Evolutionary conservation across 2,329 filamentous ascomycete species (phyloP).

Genomic region (Cadophora sp.): DNA sequence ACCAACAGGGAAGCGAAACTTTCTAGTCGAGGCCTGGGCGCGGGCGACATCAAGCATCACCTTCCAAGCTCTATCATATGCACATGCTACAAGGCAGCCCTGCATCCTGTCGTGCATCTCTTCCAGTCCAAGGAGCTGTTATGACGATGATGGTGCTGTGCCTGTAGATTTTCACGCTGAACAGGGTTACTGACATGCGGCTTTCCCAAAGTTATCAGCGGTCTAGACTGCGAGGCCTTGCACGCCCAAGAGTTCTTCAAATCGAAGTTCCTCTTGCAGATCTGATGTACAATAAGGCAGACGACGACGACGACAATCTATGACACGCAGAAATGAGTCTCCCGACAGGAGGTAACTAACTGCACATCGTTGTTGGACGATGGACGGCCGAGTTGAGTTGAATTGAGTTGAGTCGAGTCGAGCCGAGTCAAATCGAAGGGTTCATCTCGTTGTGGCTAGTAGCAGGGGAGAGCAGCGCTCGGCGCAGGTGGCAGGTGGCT

Average conservation of each 20-base stretch:
- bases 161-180: background rate
- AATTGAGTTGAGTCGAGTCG: too few relatives aligned
- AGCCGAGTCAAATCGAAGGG: too few relatives aligned
- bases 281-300: too few relatives aligned
- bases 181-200: constrained; percentile 6
- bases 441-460: background rate
- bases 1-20: constrained; percentile 9
- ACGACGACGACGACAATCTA: background rate
- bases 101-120: constrained; percentile 6
- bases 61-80: background rate
- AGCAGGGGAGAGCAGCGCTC: too few relatives aligned
- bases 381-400: background rate
- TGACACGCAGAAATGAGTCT: background rate
- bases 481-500: too few relatives aligned
- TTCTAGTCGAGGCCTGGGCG: background rate
- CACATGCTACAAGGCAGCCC: background rate
- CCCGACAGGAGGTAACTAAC: background rate
- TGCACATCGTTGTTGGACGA: background rate
- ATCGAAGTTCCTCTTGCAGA: background rate
- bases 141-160: constrained; percentile 3
- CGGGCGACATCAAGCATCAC: background rate
- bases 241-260: background rate
- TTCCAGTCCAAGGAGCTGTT: background rate
- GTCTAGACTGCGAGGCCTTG: constrained; percentile 1
- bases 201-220: background rate